Conservation (phyloP, 129 eudicot species). For the Flaveria sonorensis region DNA sequence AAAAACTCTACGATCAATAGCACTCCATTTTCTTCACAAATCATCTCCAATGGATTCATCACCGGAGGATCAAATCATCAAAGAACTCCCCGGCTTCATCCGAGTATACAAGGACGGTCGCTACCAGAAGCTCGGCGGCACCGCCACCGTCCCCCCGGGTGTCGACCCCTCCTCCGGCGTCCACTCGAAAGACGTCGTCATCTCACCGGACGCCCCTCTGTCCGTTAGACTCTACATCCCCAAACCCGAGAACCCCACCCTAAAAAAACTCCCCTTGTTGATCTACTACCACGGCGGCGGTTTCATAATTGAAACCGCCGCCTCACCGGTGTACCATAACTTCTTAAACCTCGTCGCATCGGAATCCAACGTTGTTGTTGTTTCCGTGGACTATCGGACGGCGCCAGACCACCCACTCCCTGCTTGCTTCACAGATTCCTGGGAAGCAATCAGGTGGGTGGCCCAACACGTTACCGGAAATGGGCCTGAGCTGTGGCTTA, state of each 20-base stretch:
- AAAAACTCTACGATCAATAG: too few relatives aligned
- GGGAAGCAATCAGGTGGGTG: conserved; percentile 67
- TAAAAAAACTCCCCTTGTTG: conserved; percentile 43
- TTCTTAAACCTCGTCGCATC: conserved; percentile 29
- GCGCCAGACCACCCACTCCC: conserved; percentile 60
- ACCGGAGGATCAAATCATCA: conserved; percentile 18
- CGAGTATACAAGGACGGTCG: conserved; percentile 40
- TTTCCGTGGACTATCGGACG: conserved; percentile 49
- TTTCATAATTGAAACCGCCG: conserved; percentile 30
- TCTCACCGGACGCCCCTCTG: conserved; percentile 26
- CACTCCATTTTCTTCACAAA: background rate
- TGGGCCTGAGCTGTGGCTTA: conserved; percentile 41
- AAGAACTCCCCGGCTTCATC: conserved; percentile 28
- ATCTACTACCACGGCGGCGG: conserved; percentile 78
- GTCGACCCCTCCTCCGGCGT: conserved; percentile 38
- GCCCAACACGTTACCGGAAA: conserved; percentile 29
- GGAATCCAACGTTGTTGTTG: conserved; percentile 19
- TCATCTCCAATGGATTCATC: conserved; percentile 14
- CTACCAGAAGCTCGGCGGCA: conserved; percentile 8
- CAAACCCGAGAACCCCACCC: background rate
- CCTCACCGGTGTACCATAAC: conserved; percentile 28
- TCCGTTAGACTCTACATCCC: conserved; percentile 35
- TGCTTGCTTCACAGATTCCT: conserved; percentile 48
- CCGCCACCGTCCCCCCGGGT: conserved; percentile 30
- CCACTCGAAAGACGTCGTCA: conserved; percentile 45